Evolutionary conservation across 129 eudicot species (phyloP), one percentile per base, ranked within the genome.

Genomic region (Solidago caesia): DNA sequence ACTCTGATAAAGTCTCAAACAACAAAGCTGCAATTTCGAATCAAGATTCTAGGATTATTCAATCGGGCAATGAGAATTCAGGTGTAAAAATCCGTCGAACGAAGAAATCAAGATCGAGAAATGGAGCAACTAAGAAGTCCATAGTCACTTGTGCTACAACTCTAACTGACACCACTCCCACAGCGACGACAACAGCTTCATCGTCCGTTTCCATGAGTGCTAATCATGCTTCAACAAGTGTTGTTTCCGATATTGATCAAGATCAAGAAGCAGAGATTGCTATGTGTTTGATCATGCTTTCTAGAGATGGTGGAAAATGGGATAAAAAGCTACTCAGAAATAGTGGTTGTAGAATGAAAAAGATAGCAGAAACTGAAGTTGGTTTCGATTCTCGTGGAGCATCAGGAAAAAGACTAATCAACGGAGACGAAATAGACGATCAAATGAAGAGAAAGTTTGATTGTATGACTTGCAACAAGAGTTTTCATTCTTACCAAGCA

Each of bases 401-500:
- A 75, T 51, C 25, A 7, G 66, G 55, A 26, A 80, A 68, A 84
- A 78, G 44, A 49, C 64, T 66, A 68, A 79, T 57, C 61, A 66
- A 77, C 66, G 39, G 63, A 25, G 69, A 67, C 45, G 77, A 66
- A 41, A 44, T 27, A 15, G 81, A 73, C 47, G 71, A 81, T 53
- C 48, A 76, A 78, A 74, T 44, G 79, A 83, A 81, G 77, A 80
- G 81, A 78, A 84, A 75, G 75, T 94, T 81, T 70, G 86, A 82
- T 74, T 94, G 99, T 82, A 58, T 82, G 44, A 75, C 90, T 75
- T 94, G 99, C 79, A 88, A 87, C 62, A 94, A 87, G 76, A 80
- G 80, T 63, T 94, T 94, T 72, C 84, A 86, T 70, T 87, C 99
- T 43, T 91, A 80, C 77, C 99, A 94, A 81, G 99, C 99, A 8